These are phyloP conservation scores for Clausena lansium DNA, from an alignment of 345 rosid genomes.

Conservation along the genomic window DNA sequence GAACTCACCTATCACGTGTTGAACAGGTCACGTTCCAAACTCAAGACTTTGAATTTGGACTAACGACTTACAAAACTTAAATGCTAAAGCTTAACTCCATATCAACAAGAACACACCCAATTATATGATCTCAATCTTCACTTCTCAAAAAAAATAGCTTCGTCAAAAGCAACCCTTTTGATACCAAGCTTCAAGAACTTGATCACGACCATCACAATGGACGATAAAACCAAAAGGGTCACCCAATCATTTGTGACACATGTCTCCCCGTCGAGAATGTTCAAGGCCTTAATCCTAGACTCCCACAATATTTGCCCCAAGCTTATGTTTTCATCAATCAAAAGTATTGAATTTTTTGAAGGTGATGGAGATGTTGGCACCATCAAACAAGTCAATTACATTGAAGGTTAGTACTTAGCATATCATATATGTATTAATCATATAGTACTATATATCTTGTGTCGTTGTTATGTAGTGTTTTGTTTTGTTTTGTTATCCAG, in stretches of 20 bases:
- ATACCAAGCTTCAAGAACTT: background rate
- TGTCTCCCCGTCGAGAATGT: conserved; percentile 37
- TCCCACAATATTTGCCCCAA: conserved; percentile 39
- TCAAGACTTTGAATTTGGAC: background rate
- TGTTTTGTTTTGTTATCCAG: conserved; percentile 24
- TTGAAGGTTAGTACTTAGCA: conserved; percentile 25
- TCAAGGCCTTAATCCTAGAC: conserved; percentile 43
- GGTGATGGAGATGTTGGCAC: conserved; percentile 42
- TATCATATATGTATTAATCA: background rate
- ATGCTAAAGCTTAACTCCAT: background rate
- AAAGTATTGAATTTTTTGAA: conserved; percentile 30
- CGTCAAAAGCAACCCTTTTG: background rate
- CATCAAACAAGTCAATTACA: conserved; percentile 43
- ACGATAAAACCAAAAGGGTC: conserved; percentile 16
- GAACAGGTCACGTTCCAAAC: conserved; percentile 2
- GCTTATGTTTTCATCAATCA: conserved; percentile 44
- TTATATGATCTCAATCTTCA: background rate
- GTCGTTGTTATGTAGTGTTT: background rate
- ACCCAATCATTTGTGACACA: conserved; percentile 28
- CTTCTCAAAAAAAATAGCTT: background rate
- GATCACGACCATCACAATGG: conserved; percentile 10
- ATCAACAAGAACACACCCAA: background rate
- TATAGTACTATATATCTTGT: background rate
- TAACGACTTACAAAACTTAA: background rate
- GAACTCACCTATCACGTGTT: background rate